Conservation (phyloP, 2,329 filamentous ascomycete genomes). For the Claviceps sp. region DNA sequence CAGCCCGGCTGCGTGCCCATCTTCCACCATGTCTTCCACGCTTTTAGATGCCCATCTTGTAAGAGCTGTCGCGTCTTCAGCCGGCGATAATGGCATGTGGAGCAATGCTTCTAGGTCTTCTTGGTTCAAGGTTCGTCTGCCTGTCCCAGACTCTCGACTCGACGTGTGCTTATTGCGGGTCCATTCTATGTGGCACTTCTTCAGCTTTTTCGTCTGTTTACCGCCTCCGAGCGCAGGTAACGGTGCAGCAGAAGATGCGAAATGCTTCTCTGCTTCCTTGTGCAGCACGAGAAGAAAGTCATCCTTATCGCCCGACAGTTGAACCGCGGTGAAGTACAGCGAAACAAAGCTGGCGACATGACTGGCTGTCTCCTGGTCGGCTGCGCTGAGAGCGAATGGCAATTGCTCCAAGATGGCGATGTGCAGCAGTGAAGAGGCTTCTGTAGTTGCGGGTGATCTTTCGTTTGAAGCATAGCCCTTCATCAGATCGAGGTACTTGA, state of each 20-base stretch:
- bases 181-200: constrained; percentile 3
- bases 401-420: constrained; percentile 67
- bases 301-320: constrained; percentile 13
- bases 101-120: constrained; percentile 40
- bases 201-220: constrained; percentile 9
- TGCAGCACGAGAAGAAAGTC: constrained; percentile 5
- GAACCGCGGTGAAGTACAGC: constrained; percentile 40
- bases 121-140: constrained; percentile 15
- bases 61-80: constrained; percentile 39
- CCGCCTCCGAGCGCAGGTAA: constrained; percentile 9
- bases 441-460: constrained; percentile 12
- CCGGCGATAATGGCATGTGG: constrained; percentile 29
- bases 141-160: constrained; percentile 1
- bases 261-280: constrained; percentile 18
- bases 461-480: constrained; percentile 28
- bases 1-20: constrained; percentile 56
- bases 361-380: constrained; percentile 26
- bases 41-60: constrained; percentile 63
- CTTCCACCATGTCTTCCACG: constrained; percentile 64
- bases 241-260: constrained; percentile 15
- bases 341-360: constrained; percentile 45
- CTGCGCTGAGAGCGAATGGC: constrained; percentile 47
- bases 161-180: constrained; percentile 5
- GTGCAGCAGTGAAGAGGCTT: constrained; percentile 44
- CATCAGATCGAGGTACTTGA: constrained; percentile 69